Evolutionary conservation across 2,329 filamentous ascomycete species (phyloP), one percentile per base, ranked within the genome.

Genomic region (Fusarium anguioides): DNA sequence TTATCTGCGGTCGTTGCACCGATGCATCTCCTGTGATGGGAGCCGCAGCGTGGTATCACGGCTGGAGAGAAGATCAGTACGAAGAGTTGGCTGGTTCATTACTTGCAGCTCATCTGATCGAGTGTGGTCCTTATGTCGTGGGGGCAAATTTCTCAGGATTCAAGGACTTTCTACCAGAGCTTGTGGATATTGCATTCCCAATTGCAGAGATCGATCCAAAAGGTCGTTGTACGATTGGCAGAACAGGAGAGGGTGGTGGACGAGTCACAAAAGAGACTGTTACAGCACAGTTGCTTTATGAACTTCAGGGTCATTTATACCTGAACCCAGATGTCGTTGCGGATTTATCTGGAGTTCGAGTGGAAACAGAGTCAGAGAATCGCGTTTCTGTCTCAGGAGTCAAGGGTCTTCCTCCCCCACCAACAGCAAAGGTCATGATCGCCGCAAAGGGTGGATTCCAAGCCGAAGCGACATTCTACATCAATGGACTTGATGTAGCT

Each of bases 91-190:
- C 85, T 0, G 82, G 82, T 0, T 76, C 83, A 0, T 70, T 87
- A 0, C 72, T 87, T 6, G 83, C 83, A 1, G 84, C 82, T 2
- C 83, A 87, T 71, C 70, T 86, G 8, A 85, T 86, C 37, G 85
- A 87, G 67, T 87, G 84, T 66, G 81, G 79, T 0, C 78, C 81
- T 1, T 88, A 88, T 52, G 83, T 83, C 4, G 84, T 83, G 0
- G 86, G 85, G 0, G 82, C 77, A 0, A 87, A 88, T 63, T 88
- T 86, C 60, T 79, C 84, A 0, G 86, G 84, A 1, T 86, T 75
- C 67, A 73, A 72, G 14, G 72, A 77, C 1, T 72, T 76, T 29
- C 45, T 75, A 1, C 60, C 70, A 0, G 73, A 74, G 5, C 66
- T 74, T 0, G 71, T 78, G 11, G 71, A 77, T n/a, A 64, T 77